Evolutionary conservation across 2,329 filamentous ascomycete genomes (phyloP), one percentile per base, ranked within the genome.

Genomic region (Neonectria ditissima): DNA sequence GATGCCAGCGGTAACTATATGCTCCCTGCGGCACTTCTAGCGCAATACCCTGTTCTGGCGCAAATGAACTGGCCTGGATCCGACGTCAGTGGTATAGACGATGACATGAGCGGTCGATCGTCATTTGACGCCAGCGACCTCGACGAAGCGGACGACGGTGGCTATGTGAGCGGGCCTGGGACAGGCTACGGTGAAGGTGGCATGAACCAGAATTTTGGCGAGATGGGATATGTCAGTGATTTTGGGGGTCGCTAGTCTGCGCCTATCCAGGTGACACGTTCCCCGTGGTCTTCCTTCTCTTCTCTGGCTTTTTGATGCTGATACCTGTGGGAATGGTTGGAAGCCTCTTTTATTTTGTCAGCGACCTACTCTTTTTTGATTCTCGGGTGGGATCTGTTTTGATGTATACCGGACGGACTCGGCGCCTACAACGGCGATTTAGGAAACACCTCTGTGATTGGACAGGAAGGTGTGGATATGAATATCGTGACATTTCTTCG

Each of bases 31-130:
- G 95, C 95, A 1, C 82, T 99, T 53, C 82, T 98, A 41, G 92
- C 92, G 18, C 96, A 98, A 75, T 98, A 97, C 78, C 96, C 96
- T 13, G 94, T 93, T 4, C 82, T 99, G n/a, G 94, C 94, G 24
- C 91, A 90, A 57, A 87, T 98, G 76, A 94, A 95, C 74, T 98
- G 95, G 94, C 86, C 87, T 18, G 76, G 80, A 11, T 75, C 78
- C 20, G 87, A 90, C 56, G 86, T 97, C 75, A 87, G 90, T 44
- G 88, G 89, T 18, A 84, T 90, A 62, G 91, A 94, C 43, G 91
- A 93, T 53, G 92, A 93, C 65, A 80, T 92, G n/a, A 92, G 90
- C 72, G 92, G 92, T 0, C 86, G 91, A 55, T 93, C 91, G 68
- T 94, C 91, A 68, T 96, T 95, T 72, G 93, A 97, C 74, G 90